Base-by-base conservation (phyloP, 176 grass and related monocot genomes). In the Alopecurus myosuroides region DNA sequence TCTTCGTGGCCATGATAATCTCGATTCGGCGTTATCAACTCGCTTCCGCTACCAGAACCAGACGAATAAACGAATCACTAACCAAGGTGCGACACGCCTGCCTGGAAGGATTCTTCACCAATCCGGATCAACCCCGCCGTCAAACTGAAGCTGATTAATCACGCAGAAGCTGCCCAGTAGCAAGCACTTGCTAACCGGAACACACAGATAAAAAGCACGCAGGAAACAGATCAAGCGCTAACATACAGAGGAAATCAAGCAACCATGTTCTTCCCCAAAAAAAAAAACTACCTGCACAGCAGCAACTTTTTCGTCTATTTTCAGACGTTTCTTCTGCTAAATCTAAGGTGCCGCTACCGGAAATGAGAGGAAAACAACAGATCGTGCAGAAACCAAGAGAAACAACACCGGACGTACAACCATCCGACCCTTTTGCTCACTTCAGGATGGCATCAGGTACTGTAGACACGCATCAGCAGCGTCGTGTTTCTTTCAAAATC, bases 21-120 rank as follows among this genome's bases (percentile, higher is more conserved):
- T 82, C 76, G 29, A 74, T 83, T 40, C 11, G 30, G 66, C 31
- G 49, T 56, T 79, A 74, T 67, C n/a, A 25, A 56, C 65, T 67
- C 53, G 34, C 53, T 39, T 0, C 44, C 26, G 29, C 60, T 23
- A 4, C 17, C 4, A 63, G 52, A 77, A 82, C 41, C 20, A 52
- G 82, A 72, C 2, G 35, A 46, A 55, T 40, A 86, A 65, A 72
- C 7, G 42, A 45, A 77, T 71, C 61, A 30, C 75, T 18, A 77
- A 53, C 63, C 13, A 52, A 31, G 48, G 17, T 48, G 10, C 0
- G 41, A 18, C 45, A 55, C 10, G 13, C 74, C 41, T 30, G 33
- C 7, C 12, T 23, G 6, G 13, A 67, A 45, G 15, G n/a, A 58
- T n/a, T 3, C 5, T 9, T 25, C 35, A 30, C n/a, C 1, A 20